Conservation (phyloP, 768 basidiomycete species). For the Polyporus arcularius region DNA sequence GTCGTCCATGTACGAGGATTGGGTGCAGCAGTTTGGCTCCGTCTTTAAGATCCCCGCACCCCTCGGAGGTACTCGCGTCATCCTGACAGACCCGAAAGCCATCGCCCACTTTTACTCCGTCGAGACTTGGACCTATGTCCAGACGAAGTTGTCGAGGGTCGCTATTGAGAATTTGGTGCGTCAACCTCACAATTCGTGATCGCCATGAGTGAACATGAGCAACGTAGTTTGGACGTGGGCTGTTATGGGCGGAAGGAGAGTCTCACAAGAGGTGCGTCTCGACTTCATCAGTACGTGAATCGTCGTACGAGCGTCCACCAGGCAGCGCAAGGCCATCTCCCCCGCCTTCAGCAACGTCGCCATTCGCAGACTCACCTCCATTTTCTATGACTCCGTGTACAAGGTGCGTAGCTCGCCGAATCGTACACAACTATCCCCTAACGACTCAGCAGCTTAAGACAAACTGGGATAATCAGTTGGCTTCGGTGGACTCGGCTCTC, state of each 20-base stretch:
- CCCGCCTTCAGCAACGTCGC: slow-evolving; percentile 56
- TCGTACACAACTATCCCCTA: too few relatives aligned
- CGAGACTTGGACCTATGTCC: slow-evolving; percentile 52
- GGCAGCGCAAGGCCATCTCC: slow-evolving; percentile 51
- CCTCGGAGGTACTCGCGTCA: slow-evolving; percentile 18
- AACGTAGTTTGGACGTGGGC: slow-evolving; percentile 33
- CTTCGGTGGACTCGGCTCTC: slow-evolving; percentile 24
- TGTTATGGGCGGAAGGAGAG: slow-evolving; percentile 45
- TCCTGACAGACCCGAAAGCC: slow-evolving; percentile 41
- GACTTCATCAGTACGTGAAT: slow-evolving; percentile 2
- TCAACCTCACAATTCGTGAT: background rate
- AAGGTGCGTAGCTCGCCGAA: too few relatives aligned
- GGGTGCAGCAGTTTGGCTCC: slow-evolving; percentile 50
- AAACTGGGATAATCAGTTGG: slow-evolving; percentile 31
- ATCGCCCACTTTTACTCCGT: slow-evolving; percentile 50
- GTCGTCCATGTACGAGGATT: slow-evolving; percentile 42
- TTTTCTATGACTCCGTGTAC: slow-evolving; percentile 54
- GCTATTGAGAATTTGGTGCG: slow-evolving; percentile 43
- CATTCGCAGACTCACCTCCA: slow-evolving; percentile 44
- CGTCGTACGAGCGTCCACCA: slow-evolving; percentile 9
- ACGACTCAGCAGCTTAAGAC: slow-evolving; percentile 34
- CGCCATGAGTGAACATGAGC: background rate
- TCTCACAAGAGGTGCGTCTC: slow-evolving; percentile 39
- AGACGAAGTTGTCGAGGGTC: slow-evolving; percentile 32
- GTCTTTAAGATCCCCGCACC: slow-evolving; percentile 42